A percentile compares a stretch with the other conserved stretches of the same genome.
phyloP scores from a whole-genome alignment of 176 grass and related monocot species.

The Musa itinerans region DNA sequence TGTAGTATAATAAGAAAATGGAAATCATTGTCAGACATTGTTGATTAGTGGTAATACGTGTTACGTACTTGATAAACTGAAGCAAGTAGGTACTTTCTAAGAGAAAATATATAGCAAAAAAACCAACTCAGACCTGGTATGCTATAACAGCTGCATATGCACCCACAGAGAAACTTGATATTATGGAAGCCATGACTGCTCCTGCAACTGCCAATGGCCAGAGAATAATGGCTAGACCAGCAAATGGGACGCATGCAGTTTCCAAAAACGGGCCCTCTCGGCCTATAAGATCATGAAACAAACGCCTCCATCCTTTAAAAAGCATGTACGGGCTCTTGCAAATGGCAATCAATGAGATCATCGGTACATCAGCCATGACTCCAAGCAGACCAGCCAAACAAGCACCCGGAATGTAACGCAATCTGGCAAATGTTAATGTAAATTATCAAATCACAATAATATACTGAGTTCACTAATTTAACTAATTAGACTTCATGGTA shows the following conservation, averaged over 20 bases:
- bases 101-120: neutral
- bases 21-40: neutral
- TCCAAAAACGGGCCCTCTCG: constrained; percentile 91
- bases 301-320: constrained; percentile 89
- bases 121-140: constrained; percentile 52
- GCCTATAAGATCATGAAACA: constrained; percentile 80
- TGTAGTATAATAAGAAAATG: neutral
- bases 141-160: constrained; percentile 72
- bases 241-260: constrained; percentile 91
- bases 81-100: neutral
- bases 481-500: neutral
- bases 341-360: constrained; percentile 71
- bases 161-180: constrained; percentile 84
- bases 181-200: constrained; percentile 48
- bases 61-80: neutral
- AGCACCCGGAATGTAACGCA: constrained; percentile 63
- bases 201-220: constrained; percentile 91
- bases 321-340: constrained; percentile 92
- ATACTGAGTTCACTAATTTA: neutral
- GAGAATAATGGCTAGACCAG: constrained; percentile 89
- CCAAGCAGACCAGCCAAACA: constrained; percentile 45
- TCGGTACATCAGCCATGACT: constrained; percentile 49
- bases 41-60: neutral
- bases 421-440: constrained; percentile 23
- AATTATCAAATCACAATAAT: constrained; percentile 17